A percentile compares a stretch with the other conserved stretches of the same genome.
phyloP scores from a whole-genome alignment of 1,284 basidiomycete species.

The Heterobasidion parviporum region DNA sequence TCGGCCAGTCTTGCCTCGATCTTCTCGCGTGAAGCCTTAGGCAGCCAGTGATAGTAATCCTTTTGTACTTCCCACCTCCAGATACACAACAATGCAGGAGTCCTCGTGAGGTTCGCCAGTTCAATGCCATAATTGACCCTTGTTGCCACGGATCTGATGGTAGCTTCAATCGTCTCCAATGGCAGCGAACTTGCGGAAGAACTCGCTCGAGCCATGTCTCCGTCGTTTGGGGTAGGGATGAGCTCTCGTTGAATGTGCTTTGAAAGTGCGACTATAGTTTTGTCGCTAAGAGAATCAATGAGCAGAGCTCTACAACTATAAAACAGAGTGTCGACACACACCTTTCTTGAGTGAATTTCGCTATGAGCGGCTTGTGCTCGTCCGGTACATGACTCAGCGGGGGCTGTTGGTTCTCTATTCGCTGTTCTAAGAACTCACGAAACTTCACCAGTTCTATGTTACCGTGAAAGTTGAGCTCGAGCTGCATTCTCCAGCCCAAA shows the following conservation, averaged over 20 bases:
- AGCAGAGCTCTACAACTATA: not conserved
- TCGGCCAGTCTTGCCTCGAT: conserved; percentile 57
- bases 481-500: not conserved
- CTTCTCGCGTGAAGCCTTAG: conserved; percentile 60
- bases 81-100: conserved; percentile 55
- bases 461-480: not conserved
- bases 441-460: conserved; percentile 65
- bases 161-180: conserved; percentile 44
- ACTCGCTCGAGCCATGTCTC: conserved; percentile 29
- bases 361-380: conserved; percentile 65
- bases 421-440: conserved; percentile 54
- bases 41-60: conserved; percentile 52
- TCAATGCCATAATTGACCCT: conserved; percentile 75
- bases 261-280: conserved; percentile 47
- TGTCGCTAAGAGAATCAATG: conserved; percentile 43
- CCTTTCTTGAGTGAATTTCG: conserved; percentile 79
- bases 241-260: conserved; percentile 61
- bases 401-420: conserved; percentile 32
- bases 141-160: conserved; percentile 49
- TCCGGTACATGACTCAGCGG: conserved; percentile 53
- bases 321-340: conserved; percentile 20
- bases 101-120: conserved; percentile 34
- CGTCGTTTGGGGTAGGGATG: conserved; percentile 47
- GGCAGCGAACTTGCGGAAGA: conserved; percentile 30
- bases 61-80: conserved; percentile 86